These are phyloP conservation scores for Stramenopiles sp. DNA, from an alignment of 352 stramenopile species.

Conservation along the genomic window DNA sequence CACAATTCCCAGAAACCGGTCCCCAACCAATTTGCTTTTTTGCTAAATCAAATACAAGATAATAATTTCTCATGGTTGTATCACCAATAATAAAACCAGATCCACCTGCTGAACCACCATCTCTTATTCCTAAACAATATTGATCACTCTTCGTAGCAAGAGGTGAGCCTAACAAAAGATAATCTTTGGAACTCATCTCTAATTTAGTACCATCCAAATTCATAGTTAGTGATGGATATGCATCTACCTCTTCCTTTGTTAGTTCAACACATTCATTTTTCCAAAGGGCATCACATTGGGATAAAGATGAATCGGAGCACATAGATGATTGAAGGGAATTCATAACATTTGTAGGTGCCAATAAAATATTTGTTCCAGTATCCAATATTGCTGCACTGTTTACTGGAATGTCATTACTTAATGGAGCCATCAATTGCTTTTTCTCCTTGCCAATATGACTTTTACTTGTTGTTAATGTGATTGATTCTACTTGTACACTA, in stretches of 20 bases:
- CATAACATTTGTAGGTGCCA: conserved; percentile 2
- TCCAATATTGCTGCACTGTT: conserved; percentile 6
- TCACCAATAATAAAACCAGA: conserved; percentile 10
- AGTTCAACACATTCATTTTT: not conserved
- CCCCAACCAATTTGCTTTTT: not conserved
- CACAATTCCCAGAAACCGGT: too few species aligned
- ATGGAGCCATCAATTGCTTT: too few species aligned
- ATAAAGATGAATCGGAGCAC: too few species aligned
- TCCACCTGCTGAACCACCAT: conserved; percentile 7
- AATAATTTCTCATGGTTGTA: conserved; percentile 11
- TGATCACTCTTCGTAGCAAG: conserved; percentile 6
- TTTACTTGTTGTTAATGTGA: too few species aligned
- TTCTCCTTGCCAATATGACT: too few species aligned
- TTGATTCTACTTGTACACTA: too few species aligned
- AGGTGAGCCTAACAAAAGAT: conserved; percentile 5
- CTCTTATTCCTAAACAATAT: conserved; percentile 10
- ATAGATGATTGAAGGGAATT: too few species aligned
- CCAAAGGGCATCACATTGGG: too few species aligned
- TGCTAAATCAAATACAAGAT: conserved; percentile 7
- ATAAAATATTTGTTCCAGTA: conserved; percentile 7
- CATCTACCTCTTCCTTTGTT: conserved; percentile 5
- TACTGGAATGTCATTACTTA: too few species aligned
- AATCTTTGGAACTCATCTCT: conserved; percentile 8
- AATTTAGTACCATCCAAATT: not conserved
- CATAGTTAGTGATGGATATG: conserved; percentile 7